These are phyloP conservation scores for Cyberlindnera mississippiensis DNA, from an alignment of 805 yeast species.

Conservation along the genomic window DNA sequence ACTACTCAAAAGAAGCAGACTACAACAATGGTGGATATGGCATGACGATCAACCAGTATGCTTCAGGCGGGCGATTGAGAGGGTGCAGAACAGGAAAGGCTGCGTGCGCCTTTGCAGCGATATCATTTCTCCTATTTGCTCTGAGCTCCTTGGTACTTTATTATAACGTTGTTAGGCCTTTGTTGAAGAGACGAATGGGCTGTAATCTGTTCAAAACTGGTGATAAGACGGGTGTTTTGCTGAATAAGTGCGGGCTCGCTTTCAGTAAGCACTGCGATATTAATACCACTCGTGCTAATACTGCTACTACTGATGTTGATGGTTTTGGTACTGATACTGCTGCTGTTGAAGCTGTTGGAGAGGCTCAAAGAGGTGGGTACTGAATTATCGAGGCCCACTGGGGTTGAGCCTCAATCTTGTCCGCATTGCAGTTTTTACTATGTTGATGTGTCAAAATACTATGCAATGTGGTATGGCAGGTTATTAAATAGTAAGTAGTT, in stretches of 20 bases:
- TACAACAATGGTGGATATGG: not conserved
- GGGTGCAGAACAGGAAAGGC: conserved; percentile 17
- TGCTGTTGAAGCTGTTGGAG: no score
- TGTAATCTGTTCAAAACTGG: conserved; percentile 2
- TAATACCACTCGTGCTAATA: not conserved
- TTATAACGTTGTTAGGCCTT: conserved; percentile 27
- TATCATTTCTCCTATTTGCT: conserved; percentile 26
- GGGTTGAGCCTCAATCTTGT: no score
- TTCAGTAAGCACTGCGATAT: conserved; percentile 3
- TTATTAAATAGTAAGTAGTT: no score
- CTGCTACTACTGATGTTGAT: not conserved
- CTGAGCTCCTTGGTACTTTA: conserved; percentile 25
- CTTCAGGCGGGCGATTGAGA: not conserved
- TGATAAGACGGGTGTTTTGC: conserved; percentile 2
- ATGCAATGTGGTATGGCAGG: no score
- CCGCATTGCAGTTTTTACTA: no score
- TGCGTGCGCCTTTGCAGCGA: conserved; percentile 16
- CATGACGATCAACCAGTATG: not conserved
- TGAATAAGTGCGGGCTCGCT: conserved; percentile 9
- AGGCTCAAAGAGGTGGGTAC: no score
- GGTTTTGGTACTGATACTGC: conserved; percentile 1
- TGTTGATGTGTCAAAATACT: no score
- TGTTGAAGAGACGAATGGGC: conserved; percentile 4
- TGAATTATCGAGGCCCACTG: no score
- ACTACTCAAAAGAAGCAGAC: not conserved